Conservation (phyloP, 805 yeast species). For the Scheffersomyces amazonensis region DNA sequence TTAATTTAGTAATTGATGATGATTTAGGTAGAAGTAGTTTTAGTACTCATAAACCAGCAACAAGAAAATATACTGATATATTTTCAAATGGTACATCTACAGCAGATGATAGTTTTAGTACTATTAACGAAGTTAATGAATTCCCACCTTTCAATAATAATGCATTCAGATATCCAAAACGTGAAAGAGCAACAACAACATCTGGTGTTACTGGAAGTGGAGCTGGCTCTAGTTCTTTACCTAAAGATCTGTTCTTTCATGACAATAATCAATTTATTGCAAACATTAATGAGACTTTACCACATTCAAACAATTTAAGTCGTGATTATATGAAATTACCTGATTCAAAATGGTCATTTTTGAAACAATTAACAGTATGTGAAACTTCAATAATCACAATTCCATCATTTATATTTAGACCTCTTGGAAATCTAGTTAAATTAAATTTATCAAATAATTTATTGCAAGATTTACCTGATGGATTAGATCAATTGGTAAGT, state of each 20-base stretch:
- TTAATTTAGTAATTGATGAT: slow-evolving; percentile 54
- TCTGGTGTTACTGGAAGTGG: slow-evolving; percentile 11
- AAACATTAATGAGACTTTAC: no score
- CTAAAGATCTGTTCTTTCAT: slow-evolving; percentile 11
- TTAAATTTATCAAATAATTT: slow-evolving; percentile 57
- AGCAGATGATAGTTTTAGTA: slow-evolving; percentile 11
- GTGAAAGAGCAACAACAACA: slow-evolving; percentile 21
- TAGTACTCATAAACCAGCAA: slow-evolving; percentile 12
- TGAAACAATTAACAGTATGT: slow-evolving; percentile 39
- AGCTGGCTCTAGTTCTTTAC: slow-evolving; percentile 22
- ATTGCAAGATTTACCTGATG: slow-evolving; percentile 49
- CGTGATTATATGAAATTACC: slow-evolving; percentile 22
- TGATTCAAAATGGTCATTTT: slow-evolving; percentile 37
- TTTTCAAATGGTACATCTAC: background rate
- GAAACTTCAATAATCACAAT: slow-evolving; percentile 38
- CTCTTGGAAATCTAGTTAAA: slow-evolving; percentile 38
- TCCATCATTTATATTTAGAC: slow-evolving; percentile 34
- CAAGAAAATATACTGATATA: slow-evolving; percentile 4
- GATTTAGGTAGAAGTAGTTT: slow-evolving; percentile 38
- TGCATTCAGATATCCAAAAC: slow-evolving; percentile 20
- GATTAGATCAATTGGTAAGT: slow-evolving; percentile 46
- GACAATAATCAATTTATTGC: slow-evolving; percentile 1
- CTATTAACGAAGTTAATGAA: slow-evolving; percentile 6
- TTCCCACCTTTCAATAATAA: slow-evolving; percentile 12
- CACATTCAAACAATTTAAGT: background rate